A percentile compares a stretch with the other conserved stretches of the same genome.
phyloP scores from a whole-genome alignment of 2,329 filamentous ascomycete species.

The Cladosporium sp. region DNA sequence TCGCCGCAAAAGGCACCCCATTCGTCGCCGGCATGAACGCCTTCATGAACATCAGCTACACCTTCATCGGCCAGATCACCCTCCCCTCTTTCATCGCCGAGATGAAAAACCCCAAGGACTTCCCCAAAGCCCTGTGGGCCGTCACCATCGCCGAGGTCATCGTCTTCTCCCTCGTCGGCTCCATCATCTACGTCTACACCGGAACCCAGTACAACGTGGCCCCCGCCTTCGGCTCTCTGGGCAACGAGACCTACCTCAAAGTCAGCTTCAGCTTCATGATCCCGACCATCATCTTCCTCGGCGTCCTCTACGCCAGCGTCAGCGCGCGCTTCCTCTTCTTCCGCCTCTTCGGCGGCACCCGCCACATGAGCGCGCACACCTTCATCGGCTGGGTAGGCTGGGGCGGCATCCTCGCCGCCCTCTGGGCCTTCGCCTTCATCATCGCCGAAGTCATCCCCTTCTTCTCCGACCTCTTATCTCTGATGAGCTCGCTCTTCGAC shows the following conservation, averaged over 20 bases:
- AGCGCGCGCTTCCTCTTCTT: constrained; percentile 90
- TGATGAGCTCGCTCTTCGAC: constrained; percentile 87
- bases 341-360: constrained; percentile 73
- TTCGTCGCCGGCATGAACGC: constrained; percentile 81
- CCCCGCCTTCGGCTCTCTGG: constrained; percentile 80
- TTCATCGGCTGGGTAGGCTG: constrained; percentile 75
- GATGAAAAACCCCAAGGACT: constrained; percentile 77
- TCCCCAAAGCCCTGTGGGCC: constrained; percentile 87
- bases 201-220: constrained; percentile 85
- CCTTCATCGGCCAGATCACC: constrained; percentile 93
- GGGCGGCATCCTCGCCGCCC: constrained; percentile 66
- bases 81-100: constrained; percentile 93
- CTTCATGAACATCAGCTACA: constrained; percentile 93
- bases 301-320: constrained; percentile 85
- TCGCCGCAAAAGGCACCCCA: constrained; percentile 66
- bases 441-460: constrained; percentile 92
- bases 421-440: constrained; percentile 86
- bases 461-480: constrained; percentile 70
- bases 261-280: constrained; percentile 93
- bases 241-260: constrained; percentile 74
- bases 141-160: constrained; percentile 86
- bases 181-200: constrained; percentile 79
- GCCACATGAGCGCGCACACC: constrained; percentile 77
- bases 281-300: constrained; percentile 86
- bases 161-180: constrained; percentile 77